Base-by-base conservation (phyloP, 1,139 yeast genomes). In the Pichia norvegensis region DNA sequence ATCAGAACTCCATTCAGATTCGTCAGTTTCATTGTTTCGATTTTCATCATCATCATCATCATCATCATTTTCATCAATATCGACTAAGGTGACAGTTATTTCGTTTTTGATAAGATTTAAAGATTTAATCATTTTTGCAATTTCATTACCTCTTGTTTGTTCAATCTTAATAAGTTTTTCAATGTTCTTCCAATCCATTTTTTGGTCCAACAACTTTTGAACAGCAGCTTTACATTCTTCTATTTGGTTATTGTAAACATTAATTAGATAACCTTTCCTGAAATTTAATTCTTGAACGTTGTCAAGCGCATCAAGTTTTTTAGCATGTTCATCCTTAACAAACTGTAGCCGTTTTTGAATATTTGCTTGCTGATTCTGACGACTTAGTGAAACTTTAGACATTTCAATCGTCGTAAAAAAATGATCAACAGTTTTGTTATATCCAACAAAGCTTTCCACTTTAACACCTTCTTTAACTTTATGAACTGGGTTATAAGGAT, bases 101-200 rank as follows among this genome's bases (percentile, higher is more conserved):
- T 78, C 81, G 59, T 85, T 84, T 40, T 83, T 78, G 42, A 72
- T 70, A 59, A 92, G 69, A 46, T 87, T 79, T 57, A 92, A 70
- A 0, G 96, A 95, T 40, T 72, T 70, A 45, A 90, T 82, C 46
- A 72, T 58, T 37, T 68, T 66, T 0, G 97, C 95, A 43, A 81
- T 69, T 3, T 67, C 63, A 56, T 84, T 85, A 1, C 81, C 81
- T 53, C 81, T 75, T 2, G 69, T 65, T 56, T 86, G 81, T 56
- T 90, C 96, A 42, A 80, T 72, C 45, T 73, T 68, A 45, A 92
- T 80, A 46, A 82, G 67, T 53, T 82, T 79, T 60, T 85, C 96
- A 50, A 90, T 88, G 52, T 87, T 85, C 31, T 78, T 74, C 98
- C 98, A 92, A 61, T 92, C 97, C 90, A 87, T 86, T 53, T 87